Base-by-base conservation (phyloP, 192 early-diverging fungal species). In the Backusella tuberculispora region DNA sequence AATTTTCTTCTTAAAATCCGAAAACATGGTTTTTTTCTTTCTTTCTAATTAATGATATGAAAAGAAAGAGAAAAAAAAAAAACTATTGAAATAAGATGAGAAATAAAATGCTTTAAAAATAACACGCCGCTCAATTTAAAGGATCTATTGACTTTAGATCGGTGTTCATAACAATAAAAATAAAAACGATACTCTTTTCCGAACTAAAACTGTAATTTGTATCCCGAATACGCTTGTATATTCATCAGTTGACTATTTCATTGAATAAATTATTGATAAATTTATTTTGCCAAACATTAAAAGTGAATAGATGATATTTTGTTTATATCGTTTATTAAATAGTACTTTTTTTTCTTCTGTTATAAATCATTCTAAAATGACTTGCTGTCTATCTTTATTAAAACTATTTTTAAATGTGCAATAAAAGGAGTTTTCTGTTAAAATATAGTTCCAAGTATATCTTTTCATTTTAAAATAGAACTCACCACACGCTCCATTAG, bases 101-200 rank as follows among this genome's bases (percentile, higher is more conserved):
- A 60, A 24, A 60, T 26, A 26, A 26, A 60, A 24, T 60, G 53
- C 53, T 60, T 60, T 60, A 60, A 60, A 60, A 60, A 60, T 24
- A 60, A 60, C 53, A 60, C 53, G 53, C 12, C 21, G 53, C 21
- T 14, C 53, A 26, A 26, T 60, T 60, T 60, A 24, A 60, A 19
- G 21, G 53, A 60, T 60, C 19, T 24, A 60, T 60, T 21, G 53
- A 60, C 53, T 60, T 60, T 60, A 60, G 21, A 60, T 60, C 53
- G 53, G 53, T 60, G 53, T 60, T 60, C 17, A 60, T 60, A 60
- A 60, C 53, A 60, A 60, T 53, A 60, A 60, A 24, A 60, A 19
- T 24, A 24, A 60, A 60, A 60, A 56, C 50, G 50, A 56, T 56
- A 21, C 12, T 10, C 50, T 21, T 56, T 56, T 56, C 50, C 50